Conservation (phyloP, 2,329 filamentous ascomycete genomes). For the Fragosphaeria purpurea region DNA sequence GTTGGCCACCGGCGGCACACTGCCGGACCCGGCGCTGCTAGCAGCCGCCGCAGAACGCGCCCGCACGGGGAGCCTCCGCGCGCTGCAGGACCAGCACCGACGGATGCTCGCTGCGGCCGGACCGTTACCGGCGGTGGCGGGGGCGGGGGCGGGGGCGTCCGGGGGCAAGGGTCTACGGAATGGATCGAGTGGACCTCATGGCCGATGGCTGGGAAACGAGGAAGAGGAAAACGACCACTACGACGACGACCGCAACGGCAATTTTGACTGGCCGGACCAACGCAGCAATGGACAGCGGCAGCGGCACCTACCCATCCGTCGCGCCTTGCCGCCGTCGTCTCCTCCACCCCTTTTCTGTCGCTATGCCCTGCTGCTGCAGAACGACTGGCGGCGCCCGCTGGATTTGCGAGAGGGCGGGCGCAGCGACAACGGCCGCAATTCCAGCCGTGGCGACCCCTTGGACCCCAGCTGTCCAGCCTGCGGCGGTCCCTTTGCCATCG, state of each 20-base stretch:
- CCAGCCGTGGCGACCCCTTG: neutral
- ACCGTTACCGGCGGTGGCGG: neutral
- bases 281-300: conserved; percentile 1
- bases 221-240: neutral
- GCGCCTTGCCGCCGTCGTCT: neutral
- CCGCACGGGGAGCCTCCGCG: conserved; percentile 24
- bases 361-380: conserved; percentile 23
- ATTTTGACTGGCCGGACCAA: conserved; percentile 32
- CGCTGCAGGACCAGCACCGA: conserved; percentile 24
- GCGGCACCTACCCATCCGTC: neutral
- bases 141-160: conserved; percentile 15
- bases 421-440: neutral
- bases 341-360: conserved; percentile 22
- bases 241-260: conserved; percentile 45
- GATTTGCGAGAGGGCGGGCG: conserved; percentile 7
- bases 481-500: conserved; percentile 15
- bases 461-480: conserved; percentile 19
- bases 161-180: neutral
- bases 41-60: conserved; percentile 24
- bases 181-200: no score
- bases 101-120: conserved; percentile 15
- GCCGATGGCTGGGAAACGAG: no score
- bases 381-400: conserved; percentile 12
- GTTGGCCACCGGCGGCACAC: conserved; percentile 19
- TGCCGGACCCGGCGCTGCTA: conserved; percentile 21